A percentile compares a stretch with the other conserved stretches of the same genome.
These are phyloP conservation scores for Bocquillonia castaneifolia DNA, from an alignment of 441 rosid species.

Conservation along the genomic window DNA sequence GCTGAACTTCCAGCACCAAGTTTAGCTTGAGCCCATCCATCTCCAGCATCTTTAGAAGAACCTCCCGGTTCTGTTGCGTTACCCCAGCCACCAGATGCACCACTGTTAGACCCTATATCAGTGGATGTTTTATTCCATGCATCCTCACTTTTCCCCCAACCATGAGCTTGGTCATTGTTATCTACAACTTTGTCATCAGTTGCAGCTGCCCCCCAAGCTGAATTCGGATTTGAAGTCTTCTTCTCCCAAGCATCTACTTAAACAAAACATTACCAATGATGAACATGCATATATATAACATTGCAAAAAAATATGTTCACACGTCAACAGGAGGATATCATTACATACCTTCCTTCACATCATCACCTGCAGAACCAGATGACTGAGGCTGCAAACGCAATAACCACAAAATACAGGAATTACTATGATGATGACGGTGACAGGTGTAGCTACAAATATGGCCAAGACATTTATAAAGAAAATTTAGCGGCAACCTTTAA, in stretches of 20 bases:
- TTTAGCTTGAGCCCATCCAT: slow-evolving; percentile 35
- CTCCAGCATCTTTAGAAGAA: slow-evolving; percentile 27
- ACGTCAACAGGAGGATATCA: not conserved
- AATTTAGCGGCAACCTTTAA: slow-evolving; percentile 32
- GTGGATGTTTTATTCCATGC: slow-evolving; percentile 48
- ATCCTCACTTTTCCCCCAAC: slow-evolving; percentile 36
- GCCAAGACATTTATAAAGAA: not conserved
- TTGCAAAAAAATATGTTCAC: not conserved
- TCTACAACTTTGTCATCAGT: slow-evolving; percentile 35
- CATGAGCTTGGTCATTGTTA: slow-evolving; percentile 33
- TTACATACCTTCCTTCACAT: slow-evolving; percentile 35
- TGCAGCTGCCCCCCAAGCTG: slow-evolving; percentile 51
- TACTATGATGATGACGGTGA: not conserved
- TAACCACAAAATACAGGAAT: slow-evolving; percentile 12
- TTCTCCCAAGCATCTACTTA: slow-evolving; percentile 44
- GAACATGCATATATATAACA: not conserved
- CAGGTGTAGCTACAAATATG: not conserved
- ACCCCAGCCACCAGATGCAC: slow-evolving; percentile 44
- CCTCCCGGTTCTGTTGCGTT: slow-evolving; percentile 31
- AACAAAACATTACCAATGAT: slow-evolving; percentile 19
- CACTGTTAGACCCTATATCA: slow-evolving; percentile 30
- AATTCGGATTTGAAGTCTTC: slow-evolving; percentile 35
- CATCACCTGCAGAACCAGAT: slow-evolving; percentile 25
- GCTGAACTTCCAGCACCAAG: slow-evolving; percentile 23
- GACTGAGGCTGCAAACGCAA: slow-evolving; percentile 31